Evolutionary conservation across 2,329 filamentous ascomycete species (phyloP), one percentile per base, ranked within the genome.

Genomic region (Cryphonectria carpinicola): DNA sequence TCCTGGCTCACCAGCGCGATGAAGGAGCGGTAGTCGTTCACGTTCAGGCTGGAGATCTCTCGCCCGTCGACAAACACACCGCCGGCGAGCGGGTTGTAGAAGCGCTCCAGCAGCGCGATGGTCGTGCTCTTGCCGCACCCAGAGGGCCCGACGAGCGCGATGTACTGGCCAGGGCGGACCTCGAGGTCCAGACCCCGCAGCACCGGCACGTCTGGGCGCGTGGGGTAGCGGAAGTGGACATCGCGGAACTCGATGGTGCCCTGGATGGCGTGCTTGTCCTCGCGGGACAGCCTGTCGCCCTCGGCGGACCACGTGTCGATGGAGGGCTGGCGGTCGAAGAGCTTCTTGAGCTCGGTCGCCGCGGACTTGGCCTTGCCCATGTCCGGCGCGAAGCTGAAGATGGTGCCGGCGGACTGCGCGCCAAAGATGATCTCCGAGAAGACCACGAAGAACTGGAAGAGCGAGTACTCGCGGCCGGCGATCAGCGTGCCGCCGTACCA

Each of bases 41-140:
- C 85, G 76, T 97, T 95, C 65, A 98, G 85, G 14, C 85, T 86
- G 71, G 89, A 91, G 76, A 98, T 93, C 73, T 97, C 93, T 73
- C 90, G 89, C 69, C 90, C 93, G 77, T 98, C 95, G 25, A 98
- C 86, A 71, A 89, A 93, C 46, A 99, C 86, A 19, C 90, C 90
- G 17, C 96, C 96, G 0, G 89, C 86, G 0, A 96, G 86, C 0
- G 95, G 93, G 76, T 98, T 94, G 78, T 98, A 98, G 83, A 98
- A 98, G 46, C 96, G 92, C 80, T 98, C 95, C 43, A 98, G 84
- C 4, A 98, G 86, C 4, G 93, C 92, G 78, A 98, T 97, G 0
- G 95, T 97, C 0, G 96, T 98, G 65, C 90, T 94, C 84, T 99
- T 98, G 70, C 96, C 96, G 77, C 95, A 97, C 3, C 96, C 95